phyloP scores from a whole-genome alignment of 2,329 filamentous ascomycete genomes.

The Penicillium concentricum region DNA sequence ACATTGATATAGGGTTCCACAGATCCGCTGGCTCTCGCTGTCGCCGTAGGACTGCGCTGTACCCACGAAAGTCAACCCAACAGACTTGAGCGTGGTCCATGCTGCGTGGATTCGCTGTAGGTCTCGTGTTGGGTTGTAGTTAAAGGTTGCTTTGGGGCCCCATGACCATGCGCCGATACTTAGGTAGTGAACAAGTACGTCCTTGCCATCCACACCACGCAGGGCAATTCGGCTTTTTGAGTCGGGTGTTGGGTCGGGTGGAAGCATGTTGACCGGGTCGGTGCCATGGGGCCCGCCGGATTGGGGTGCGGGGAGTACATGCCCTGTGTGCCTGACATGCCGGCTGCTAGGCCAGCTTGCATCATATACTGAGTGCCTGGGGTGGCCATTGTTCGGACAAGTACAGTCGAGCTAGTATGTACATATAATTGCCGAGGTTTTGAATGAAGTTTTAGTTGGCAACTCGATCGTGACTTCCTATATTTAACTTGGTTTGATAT shows the following conservation, averaged over 20 bases:
- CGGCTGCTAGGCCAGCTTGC: conserved; percentile 21
- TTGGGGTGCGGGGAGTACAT: conserved; percentile 19
- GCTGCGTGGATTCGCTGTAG: conserved; percentile 37
- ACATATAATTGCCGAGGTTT: background rate
- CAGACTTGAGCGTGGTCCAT: conserved; percentile 39
- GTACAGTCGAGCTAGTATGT: background rate
- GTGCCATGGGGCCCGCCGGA: conserved; percentile 20
- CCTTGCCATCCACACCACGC: conserved; percentile 20
- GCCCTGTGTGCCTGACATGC: conserved; percentile 27
- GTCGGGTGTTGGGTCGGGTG: conserved; percentile 18
- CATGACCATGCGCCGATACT: conserved; percentile 32
- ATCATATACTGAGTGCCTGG: conserved; percentile 25
- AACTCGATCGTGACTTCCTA: background rate
- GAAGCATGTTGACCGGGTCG: conserved; percentile 24
- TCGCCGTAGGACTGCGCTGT: conserved; percentile 47
- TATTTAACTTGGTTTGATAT: background rate
- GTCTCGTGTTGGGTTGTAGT: conserved; percentile 37
- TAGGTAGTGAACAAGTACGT: conserved; percentile 27
- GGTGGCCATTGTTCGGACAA: conserved; percentile 9
- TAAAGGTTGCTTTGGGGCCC: conserved; percentile 31
- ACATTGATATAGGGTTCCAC: conserved; percentile 39
- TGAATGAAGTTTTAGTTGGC: background rate
- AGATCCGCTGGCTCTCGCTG: conserved; percentile 45
- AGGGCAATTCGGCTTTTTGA: conserved; percentile 23
- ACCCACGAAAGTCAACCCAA: conserved; percentile 45